phyloP scores from a whole-genome alignment of 306 rosid genomes.

The Sesbania bispinosa region DNA sequence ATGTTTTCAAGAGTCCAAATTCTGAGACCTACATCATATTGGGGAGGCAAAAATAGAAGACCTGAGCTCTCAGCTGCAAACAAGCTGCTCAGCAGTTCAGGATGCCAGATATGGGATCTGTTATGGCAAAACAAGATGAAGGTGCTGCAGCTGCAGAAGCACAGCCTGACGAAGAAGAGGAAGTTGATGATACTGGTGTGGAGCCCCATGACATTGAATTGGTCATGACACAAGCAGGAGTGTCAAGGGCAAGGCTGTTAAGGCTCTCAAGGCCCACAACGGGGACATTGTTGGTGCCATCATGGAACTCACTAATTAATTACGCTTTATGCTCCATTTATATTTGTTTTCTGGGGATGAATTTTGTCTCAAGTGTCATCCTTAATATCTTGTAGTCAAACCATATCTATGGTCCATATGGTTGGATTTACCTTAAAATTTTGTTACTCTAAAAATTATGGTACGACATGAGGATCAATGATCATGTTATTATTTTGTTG shows the following conservation, averaged over 20 bases:
- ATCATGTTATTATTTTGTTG: slow-evolving; percentile 12
- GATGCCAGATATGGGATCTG: slow-evolving; percentile 75
- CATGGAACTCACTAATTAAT: slow-evolving; percentile 82
- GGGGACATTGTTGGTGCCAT: slow-evolving; percentile 94
- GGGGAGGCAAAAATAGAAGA: slow-evolving; percentile 93
- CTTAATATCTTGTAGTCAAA: slow-evolving; percentile 16
- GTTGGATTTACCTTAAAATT: slow-evolving; percentile 22
- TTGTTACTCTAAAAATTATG: slow-evolving; percentile 21
- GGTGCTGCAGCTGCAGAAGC: slow-evolving; percentile 43
- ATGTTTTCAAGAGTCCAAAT: slow-evolving; percentile 89
- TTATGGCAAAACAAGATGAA: slow-evolving; percentile 53
- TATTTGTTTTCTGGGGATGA: too few species aligned
- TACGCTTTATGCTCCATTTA: slow-evolving; percentile 4
- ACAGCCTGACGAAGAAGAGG: slow-evolving; percentile 65
- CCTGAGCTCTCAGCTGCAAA: slow-evolving; percentile 83
- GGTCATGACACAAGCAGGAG: slow-evolving; percentile 94
- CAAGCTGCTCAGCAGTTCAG: slow-evolving; percentile 94
- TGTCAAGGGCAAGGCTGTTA: slow-evolving; percentile 83
- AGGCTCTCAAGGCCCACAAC: slow-evolving; percentile 72
- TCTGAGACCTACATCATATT: slow-evolving; percentile 74
- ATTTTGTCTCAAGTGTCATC: slow-evolving; percentile 3
- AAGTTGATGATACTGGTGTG: slow-evolving; percentile 68
- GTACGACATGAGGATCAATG: slow-evolving; percentile 7
- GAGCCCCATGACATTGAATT: slow-evolving; percentile 83
- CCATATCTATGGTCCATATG: slow-evolving; percentile 24